phyloP scores from a whole-genome alignment of 108 stramenopile genomes.

The Parmales sp. region DNA sequence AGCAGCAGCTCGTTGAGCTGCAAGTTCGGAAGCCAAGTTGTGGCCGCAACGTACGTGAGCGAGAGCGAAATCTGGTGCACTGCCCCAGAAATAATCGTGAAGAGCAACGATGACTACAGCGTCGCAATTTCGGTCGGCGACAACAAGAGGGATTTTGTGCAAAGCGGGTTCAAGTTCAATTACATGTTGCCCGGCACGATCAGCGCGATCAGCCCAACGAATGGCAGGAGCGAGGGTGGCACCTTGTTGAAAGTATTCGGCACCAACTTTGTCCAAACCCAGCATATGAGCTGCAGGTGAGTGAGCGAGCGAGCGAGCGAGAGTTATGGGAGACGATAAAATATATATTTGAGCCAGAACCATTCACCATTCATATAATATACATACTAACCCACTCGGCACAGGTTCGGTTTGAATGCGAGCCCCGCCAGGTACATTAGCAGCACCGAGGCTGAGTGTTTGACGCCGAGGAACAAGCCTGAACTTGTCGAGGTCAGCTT shows the following conservation, averaged over 20 bases:
- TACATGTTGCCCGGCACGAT: constrained; percentile 21
- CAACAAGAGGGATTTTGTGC: constrained; percentile 26
- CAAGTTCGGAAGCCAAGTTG: constrained; percentile 12
- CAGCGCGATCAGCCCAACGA: constrained; percentile 16
- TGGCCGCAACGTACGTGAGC: neutral
- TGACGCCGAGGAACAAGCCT: neutral
- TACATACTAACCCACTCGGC: too few relatives aligned
- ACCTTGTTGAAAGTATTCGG: constrained; percentile 22
- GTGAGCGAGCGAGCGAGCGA: too few relatives aligned
- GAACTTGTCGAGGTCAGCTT: constrained; percentile 9
- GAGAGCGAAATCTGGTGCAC: neutral
- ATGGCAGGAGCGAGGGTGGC: constrained; percentile 27
- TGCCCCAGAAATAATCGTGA: neutral
- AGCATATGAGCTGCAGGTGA: constrained; percentile 32
- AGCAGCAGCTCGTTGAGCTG: constrained; percentile 29
- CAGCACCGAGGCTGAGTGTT: neutral
- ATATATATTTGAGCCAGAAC: too few relatives aligned
- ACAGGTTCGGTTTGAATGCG: too few relatives aligned
- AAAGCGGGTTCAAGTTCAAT: constrained; percentile 17
- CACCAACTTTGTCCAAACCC: constrained; percentile 24
- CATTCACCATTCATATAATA: too few relatives aligned
- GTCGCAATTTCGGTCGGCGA: constrained; percentile 16
- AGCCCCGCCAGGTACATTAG: neutral
- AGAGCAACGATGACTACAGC: neutral
- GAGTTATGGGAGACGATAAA: too few relatives aligned